These are phyloP conservation scores for Ambrosiella cleistominuta DNA, from an alignment of 2,329 filamentous ascomycete genomes.

Conservation along the genomic window DNA sequence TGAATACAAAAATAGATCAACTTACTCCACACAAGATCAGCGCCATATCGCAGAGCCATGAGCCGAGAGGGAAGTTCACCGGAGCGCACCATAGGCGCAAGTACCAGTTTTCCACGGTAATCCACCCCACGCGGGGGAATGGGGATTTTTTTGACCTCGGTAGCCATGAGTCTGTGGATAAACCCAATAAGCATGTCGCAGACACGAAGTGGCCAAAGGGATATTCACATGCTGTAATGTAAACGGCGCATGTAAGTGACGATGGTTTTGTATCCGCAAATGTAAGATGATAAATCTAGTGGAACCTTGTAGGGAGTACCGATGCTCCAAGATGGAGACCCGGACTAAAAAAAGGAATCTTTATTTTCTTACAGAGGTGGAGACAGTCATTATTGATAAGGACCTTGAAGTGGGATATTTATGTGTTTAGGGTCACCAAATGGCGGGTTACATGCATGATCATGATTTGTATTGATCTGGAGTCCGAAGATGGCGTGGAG, in stretches of 20 bases:
- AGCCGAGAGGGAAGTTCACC: constrained; percentile 85
- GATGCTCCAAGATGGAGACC: background rate
- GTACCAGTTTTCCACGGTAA: constrained; percentile 82
- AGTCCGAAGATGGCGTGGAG: background rate
- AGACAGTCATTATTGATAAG: constrained; percentile 8
- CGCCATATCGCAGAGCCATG: constrained; percentile 80
- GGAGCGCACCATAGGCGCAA: constrained; percentile 96
- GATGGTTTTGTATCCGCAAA: background rate
- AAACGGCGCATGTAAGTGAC: background rate
- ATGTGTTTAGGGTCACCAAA: background rate
- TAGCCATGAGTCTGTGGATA: constrained; percentile 36
- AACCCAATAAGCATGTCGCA: constrained; percentile 11
- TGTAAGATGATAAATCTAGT: background rate
- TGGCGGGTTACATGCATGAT: background rate
- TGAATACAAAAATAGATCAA: constrained; percentile 11
- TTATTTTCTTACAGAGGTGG: background rate
- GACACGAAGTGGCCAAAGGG: background rate
- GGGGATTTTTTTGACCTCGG: constrained; percentile 50
- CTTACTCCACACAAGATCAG: constrained; percentile 87
- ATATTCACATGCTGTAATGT: constrained; percentile 7
- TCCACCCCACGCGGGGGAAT: constrained; percentile 74
- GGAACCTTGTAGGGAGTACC: background rate
- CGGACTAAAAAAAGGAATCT: background rate
- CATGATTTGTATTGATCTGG: background rate
- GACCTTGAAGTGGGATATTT: background rate